These are phyloP conservation scores for Sclerospora graminicola DNA, from an alignment of 352 stramenopile species.

Conservation along the genomic window DNA sequence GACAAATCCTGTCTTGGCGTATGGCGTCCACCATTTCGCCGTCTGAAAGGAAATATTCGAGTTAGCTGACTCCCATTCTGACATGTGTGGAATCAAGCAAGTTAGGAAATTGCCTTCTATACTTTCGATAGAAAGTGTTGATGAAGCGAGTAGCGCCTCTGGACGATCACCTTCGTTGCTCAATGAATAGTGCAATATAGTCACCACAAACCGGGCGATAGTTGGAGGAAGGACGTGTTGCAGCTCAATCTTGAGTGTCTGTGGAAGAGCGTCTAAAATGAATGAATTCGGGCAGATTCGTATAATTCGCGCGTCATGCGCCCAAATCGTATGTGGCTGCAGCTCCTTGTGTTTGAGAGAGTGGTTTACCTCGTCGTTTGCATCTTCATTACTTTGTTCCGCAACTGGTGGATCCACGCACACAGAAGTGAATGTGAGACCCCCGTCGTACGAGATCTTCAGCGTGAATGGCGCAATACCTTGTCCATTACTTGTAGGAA, in stretches of 20 bases:
- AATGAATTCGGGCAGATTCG: constrained; percentile 48
- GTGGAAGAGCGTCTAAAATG: constrained; percentile 21
- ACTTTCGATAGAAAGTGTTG: constrained; percentile 14
- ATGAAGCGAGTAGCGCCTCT: constrained; percentile 5
- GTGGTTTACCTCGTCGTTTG: constrained; percentile 3
- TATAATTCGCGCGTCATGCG: constrained; percentile 30
- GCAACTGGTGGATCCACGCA: constrained; percentile 10
- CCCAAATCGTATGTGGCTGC: constrained; percentile 19
- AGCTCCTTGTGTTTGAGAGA: constrained; percentile 3
- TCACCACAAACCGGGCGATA: constrained; percentile 10
- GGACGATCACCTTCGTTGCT: constrained; percentile 1
- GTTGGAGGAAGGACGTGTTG: constrained; percentile 17
- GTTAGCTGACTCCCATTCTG: no score
- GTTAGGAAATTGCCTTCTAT: constrained; percentile 19
- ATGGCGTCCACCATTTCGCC: constrained; percentile 27
- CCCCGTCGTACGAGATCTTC: constrained; percentile 52
- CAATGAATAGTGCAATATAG: constrained; percentile 5
- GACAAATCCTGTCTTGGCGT: constrained; percentile 21
- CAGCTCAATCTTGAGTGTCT: constrained; percentile 31
- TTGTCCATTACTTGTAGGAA: constrained; percentile 8
- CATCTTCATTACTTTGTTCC: constrained; percentile 1
- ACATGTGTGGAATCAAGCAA: constrained; percentile 32
- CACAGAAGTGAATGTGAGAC: constrained; percentile 31
- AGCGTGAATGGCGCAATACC: constrained; percentile 26
- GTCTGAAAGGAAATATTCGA: background rate